Conservation (phyloP, 2,329 filamentous ascomycete species). For the Ophiostoma ips region DNA sequence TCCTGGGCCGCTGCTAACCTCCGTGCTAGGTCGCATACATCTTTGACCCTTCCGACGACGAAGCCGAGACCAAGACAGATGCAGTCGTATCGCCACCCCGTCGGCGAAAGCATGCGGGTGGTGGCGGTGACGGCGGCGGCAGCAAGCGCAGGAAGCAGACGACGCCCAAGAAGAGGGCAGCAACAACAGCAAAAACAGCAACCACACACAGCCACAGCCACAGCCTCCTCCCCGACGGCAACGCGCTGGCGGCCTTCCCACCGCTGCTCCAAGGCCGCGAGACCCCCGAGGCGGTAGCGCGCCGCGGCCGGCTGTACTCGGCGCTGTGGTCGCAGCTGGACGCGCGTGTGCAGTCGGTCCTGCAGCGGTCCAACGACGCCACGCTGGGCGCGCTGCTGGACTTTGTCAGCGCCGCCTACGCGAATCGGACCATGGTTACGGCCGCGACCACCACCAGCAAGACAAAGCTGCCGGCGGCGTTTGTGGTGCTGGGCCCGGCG, state of each 20-base stretch:
- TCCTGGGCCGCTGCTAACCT: no score
- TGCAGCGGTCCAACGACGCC: conserved; percentile 45
- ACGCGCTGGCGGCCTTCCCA: conserved; percentile 27
- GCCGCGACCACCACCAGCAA: conserved; percentile 11
- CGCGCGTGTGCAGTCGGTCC: conserved; percentile 44
- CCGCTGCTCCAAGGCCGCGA: conserved; percentile 43
- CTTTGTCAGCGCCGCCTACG: conserved; percentile 34
- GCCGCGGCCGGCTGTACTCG: conserved; percentile 47
- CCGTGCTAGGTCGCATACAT: conserved; percentile 46
- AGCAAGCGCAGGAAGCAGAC: not conserved
- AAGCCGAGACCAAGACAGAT: conserved; percentile 12
- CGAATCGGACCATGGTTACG: not conserved
- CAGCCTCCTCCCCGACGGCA: not conserved
- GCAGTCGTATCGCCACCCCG: not conserved
- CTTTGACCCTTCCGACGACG: conserved; percentile 38
- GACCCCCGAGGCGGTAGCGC: conserved; percentile 29
- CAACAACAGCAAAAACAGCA: not conserved
- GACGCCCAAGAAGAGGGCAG: not conserved
- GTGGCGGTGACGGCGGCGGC: not conserved
- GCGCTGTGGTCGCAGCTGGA: conserved; percentile 52
- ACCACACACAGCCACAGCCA: not conserved
- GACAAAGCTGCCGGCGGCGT: conserved; percentile 49
- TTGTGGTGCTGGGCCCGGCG: conserved; percentile 66
- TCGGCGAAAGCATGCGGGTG: not conserved
- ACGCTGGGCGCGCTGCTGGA: conserved; percentile 43